These are phyloP conservation scores for Monilinia polystroma DNA, from an alignment of 2,329 filamentous ascomycete species.

Conservation along the genomic window DNA sequence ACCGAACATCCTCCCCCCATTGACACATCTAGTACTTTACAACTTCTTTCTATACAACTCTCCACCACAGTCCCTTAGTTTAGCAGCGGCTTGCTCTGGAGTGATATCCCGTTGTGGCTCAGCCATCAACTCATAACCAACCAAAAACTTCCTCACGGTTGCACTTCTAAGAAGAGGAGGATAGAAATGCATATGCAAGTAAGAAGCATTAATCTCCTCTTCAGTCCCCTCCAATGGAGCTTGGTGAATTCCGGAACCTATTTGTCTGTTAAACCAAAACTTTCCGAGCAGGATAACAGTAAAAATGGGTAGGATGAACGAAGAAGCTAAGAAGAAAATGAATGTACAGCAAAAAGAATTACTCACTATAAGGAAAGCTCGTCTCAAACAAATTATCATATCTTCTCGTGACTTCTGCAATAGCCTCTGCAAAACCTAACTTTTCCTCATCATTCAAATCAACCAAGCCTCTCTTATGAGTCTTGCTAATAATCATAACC, in stretches of 20 bases:
- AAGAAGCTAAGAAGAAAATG: background rate
- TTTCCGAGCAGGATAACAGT: background rate
- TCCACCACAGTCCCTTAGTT: conserved; percentile 72
- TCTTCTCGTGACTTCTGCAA: conserved; percentile 83
- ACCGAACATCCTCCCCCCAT: background rate
- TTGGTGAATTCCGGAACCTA: conserved; percentile 91
- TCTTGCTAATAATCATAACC: conserved; percentile 81
- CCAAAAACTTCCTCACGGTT: conserved; percentile 92
- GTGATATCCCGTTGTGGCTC: conserved; percentile 99
- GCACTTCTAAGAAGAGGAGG: conserved; percentile 89
- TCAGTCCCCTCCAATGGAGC: conserved; percentile 79
- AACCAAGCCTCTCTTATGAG: conserved; percentile 79
- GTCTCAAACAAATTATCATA: conserved; percentile 99
- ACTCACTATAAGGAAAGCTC: conserved; percentile 86
- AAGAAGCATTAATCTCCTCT: conserved; percentile 82
- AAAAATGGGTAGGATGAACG: background rate
- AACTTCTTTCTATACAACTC: conserved; percentile 72
- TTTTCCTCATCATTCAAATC: conserved; percentile 75
- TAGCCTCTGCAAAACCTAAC: conserved; percentile 72
- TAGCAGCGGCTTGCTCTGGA: conserved; percentile 85
- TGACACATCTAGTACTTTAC: conserved; percentile 9
- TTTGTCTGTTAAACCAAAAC: background rate
- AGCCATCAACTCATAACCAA: conserved; percentile 94
- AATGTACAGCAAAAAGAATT: background rate
- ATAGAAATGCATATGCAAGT: conserved; percentile 98